Percentiles rank a stretch among this genome's conserved stretches.
phyloP scores from a whole-genome alignment of 2,329 filamentous ascomycete species.

The Corinectria fuckeliana region DNA sequence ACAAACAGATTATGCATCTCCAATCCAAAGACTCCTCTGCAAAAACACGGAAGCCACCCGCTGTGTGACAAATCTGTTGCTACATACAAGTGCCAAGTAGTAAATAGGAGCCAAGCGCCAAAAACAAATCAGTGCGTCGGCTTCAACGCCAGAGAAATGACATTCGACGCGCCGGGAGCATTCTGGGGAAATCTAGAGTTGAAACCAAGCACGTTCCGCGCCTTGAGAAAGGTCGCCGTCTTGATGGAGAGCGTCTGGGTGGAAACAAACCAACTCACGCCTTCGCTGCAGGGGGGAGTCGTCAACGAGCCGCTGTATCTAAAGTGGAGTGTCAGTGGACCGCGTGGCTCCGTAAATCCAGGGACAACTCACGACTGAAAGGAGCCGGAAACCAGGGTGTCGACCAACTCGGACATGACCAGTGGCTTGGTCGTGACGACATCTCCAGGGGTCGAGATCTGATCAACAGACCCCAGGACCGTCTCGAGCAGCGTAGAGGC shows the following conservation, averaged over 20 bases:
- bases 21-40: background rate
- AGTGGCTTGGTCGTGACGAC: constrained; percentile 46
- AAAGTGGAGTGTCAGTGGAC: constrained; percentile 9
- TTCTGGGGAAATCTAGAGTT: constrained; percentile 64
- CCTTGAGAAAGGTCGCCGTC: constrained; percentile 55
- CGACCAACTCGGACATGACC: constrained; percentile 50
- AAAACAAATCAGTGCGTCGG: background rate
- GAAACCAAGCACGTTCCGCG: constrained; percentile 61
- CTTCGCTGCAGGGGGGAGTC: constrained; percentile 67
- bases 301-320: constrained; percentile 65
- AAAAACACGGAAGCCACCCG: background rate
- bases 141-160: constrained; percentile 6
- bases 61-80: background rate
- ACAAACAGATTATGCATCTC: background rate
- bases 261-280: constrained; percentile 60
- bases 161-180: constrained; percentile 47
- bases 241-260: constrained; percentile 54
- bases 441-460: constrained; percentile 49
- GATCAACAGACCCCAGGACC: constrained; percentile 47
- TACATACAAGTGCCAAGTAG: background rate
- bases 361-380: constrained; percentile 36
- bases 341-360: background rate
- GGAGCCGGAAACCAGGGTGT: constrained; percentile 36
- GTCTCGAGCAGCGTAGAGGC: constrained; percentile 41
- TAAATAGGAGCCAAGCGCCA: background rate